phyloP scores from a whole-genome alignment of 208 protist genomes.

The Sergeia podlipaevii region DNA sequence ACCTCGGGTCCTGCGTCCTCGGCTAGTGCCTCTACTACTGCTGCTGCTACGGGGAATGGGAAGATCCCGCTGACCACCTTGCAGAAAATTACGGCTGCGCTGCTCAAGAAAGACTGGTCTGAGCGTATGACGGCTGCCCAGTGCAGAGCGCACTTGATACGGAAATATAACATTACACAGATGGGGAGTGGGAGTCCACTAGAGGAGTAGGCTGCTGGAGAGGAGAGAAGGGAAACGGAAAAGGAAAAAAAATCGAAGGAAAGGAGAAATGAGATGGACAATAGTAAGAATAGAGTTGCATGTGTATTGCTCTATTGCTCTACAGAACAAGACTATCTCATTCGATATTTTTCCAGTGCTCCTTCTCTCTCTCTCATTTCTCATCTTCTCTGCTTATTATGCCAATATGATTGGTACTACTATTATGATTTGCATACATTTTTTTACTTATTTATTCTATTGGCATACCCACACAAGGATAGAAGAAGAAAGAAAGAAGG shows the following conservation, averaged over 20 bases:
- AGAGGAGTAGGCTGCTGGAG: no score
- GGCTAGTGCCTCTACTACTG: background rate
- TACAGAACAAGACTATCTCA: no score
- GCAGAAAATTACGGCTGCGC: conserved; percentile 41
- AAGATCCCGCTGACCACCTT: conserved; percentile 25
- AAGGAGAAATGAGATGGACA: background rate
- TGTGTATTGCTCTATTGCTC: background rate
- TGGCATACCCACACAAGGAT: no score
- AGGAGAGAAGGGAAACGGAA: background rate
- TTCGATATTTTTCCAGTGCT: no score
- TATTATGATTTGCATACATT: no score
- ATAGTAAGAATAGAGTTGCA: conserved; percentile 1
- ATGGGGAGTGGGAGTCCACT: no score
- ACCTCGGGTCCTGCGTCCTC: background rate
- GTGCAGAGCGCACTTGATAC: conserved; percentile 40
- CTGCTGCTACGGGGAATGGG: background rate
- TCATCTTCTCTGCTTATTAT: background rate
- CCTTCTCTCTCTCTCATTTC: conserved; percentile 4
- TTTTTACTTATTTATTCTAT: no score
- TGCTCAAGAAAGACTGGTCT: conserved; percentile 31
- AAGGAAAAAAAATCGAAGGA: background rate
- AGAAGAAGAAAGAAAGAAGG: no score
- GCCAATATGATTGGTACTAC: no score
- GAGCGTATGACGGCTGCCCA: conserved; percentile 62
- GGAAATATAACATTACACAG: conserved; percentile 38